Base-by-base conservation (phyloP, 2,329 filamentous ascomycete species). In the Claviceps maximensis region DNA sequence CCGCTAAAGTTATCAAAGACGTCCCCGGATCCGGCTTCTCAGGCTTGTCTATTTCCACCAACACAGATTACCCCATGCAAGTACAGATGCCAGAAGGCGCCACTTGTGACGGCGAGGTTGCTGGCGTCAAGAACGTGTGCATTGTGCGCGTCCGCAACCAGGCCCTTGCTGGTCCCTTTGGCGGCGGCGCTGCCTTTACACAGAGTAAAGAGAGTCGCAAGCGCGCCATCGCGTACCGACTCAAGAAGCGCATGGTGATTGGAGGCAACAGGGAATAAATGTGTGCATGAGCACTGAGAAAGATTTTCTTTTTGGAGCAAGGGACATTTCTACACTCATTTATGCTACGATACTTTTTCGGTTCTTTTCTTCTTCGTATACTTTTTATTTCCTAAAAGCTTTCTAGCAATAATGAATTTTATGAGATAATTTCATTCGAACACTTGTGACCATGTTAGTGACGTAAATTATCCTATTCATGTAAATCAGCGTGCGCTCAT, bases 61-160 rank as follows among this genome's bases (percentile, higher is more conserved):
- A 53, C 27, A 53, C 50, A 19, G 42, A 55, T 8, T 55, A 49
- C 13, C n/a, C 46, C 3, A 47, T 55, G 19, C 42, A 21, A 21
- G 15, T 55, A 1, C 29, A 55, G 44, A n/a, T 55, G 25, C 51
- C 53, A 19, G 31, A 53, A 3, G 53, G 50, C 10, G 47, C 36
- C 12, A 46, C 51, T 0, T 55, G 53, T 13, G 40, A 50, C 25
- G 53, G 53, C 19, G 21, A 55, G 50, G 53, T 55, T 1, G 53
- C 53, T 25, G 53, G 53, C 41, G 50, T 55, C 8, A 27, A 55
- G 25, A 55, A 55, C 17, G 53, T 55, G 2, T 55, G 53, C 40
- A 53, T 53, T 13, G 53, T 53, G 4, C 50, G 53, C 12, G 19
- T 55, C 10, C 53, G 53, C 47, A 55, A 55, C 29, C 47, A 53